Evolutionary conservation across 2,329 filamentous ascomycete genomes (phyloP).

Genomic region (Hirsutella rhossiliensis): DNA sequence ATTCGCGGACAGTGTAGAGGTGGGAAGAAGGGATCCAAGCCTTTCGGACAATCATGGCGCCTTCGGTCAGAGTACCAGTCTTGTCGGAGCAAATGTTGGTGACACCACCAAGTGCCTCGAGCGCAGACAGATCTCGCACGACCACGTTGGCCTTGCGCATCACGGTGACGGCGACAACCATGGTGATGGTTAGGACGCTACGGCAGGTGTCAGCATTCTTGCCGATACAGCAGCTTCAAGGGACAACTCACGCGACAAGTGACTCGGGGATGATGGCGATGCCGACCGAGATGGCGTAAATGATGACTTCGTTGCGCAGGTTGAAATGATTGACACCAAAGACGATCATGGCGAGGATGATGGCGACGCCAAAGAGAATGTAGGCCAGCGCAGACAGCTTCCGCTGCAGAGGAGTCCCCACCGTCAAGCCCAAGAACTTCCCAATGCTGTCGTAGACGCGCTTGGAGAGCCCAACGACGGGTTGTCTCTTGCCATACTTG

Average conservation of each 20-base stretch:
- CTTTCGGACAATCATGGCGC: conserved; percentile 58
- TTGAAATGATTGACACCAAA: conserved; percentile 45
- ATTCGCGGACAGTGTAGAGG: conserved; percentile 48
- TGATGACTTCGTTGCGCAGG: conserved; percentile 38
- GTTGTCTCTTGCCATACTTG: conserved; percentile 39
- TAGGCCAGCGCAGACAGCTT: conserved; percentile 70
- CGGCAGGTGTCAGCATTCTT: neutral
- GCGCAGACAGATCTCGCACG: conserved; percentile 51
- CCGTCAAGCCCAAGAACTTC: conserved; percentile 47
- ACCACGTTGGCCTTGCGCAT: conserved; percentile 55
- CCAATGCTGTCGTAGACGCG: conserved; percentile 36
- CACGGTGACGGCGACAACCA: conserved; percentile 52
- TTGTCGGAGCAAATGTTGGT: conserved; percentile 66
- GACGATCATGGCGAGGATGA: conserved; percentile 43
- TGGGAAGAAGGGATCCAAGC: conserved; percentile 49
- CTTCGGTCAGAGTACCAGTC: conserved; percentile 57
- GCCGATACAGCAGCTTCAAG: no score
- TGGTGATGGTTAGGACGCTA: conserved; percentile 56
- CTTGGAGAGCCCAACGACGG: conserved; percentile 32
- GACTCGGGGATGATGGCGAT: conserved; percentile 54
- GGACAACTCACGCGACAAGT: conserved; percentile 41
- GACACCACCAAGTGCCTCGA: conserved; percentile 59
- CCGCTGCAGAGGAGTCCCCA: conserved; percentile 67
- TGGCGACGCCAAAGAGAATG: conserved; percentile 60
- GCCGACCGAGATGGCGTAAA: conserved; percentile 45